A percentile compares a stretch with the other conserved stretches of the same genome.
These are phyloP conservation scores for Paramecium sonneborni DNA, from an alignment of 73 alveolate genomes.

Conservation along the genomic window DNA sequence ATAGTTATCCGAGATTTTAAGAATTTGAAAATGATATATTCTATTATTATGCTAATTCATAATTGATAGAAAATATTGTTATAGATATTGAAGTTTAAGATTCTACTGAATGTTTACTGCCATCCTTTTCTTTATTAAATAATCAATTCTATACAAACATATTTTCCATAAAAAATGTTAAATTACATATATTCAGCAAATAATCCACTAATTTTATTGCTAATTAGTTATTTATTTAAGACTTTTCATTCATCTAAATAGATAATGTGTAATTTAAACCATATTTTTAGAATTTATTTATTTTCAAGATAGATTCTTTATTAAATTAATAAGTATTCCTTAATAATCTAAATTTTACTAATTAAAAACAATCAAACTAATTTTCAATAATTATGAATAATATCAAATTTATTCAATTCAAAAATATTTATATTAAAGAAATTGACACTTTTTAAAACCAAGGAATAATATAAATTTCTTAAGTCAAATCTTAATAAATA, in stretches of 20 bases:
- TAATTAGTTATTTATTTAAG: background rate
- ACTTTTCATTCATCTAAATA: background rate
- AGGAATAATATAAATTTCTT: background rate
- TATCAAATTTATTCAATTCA: background rate
- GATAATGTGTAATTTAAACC: background rate
- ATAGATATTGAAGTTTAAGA: background rate
- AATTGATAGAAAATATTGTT: background rate
- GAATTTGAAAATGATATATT: background rate
- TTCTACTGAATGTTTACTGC: background rate
- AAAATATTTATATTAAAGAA: background rate
- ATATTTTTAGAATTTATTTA: background rate
- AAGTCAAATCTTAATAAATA: background rate
- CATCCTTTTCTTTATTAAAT: background rate
- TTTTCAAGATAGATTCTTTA: background rate
- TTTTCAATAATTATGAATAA: background rate
- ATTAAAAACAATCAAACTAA: background rate
- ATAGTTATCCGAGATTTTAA: background rate
- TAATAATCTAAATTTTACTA: background rate
- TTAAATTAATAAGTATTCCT: background rate
- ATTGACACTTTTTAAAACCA: background rate
- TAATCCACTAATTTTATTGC: background rate
- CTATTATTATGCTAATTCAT: background rate
- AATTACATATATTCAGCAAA: background rate
- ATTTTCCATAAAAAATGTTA: background rate
- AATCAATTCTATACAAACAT: background rate